A percentile compares a stretch with the other conserved stretches of the same genome.
These are phyloP conservation scores for Colletotrichum karsti DNA, from an alignment of 2,329 filamentous ascomycete species.

Conservation along the genomic window DNA sequence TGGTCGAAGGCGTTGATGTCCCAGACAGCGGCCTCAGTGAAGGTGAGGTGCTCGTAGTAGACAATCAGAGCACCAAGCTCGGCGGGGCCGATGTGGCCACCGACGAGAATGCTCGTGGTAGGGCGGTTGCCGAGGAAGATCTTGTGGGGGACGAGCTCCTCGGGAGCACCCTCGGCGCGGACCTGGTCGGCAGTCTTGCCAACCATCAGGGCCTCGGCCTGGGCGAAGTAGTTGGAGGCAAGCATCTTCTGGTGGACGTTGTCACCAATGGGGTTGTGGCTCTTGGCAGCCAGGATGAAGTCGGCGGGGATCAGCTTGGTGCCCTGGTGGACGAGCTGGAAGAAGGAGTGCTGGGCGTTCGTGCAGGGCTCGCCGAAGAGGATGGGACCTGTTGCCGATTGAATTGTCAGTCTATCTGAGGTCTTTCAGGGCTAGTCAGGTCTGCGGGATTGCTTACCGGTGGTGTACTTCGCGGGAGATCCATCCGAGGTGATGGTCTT, in stretches of 20 bases:
- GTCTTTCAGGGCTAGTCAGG: background rate
- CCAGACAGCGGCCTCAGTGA: slow-evolving; percentile 97
- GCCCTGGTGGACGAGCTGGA: slow-evolving; percentile 98
- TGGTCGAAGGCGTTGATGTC: slow-evolving; percentile 99
- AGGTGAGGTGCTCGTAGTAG: slow-evolving; percentile 99
- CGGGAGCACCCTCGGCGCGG: slow-evolving; percentile 76
- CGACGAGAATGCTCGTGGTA: slow-evolving; percentile 90
- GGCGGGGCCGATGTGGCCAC: slow-evolving; percentile 91
- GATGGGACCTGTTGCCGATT: slow-evolving; percentile 68
- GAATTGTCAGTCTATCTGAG: slow-evolving; percentile 1
- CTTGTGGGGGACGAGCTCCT: slow-evolving; percentile 93
- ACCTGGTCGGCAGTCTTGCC: slow-evolving; percentile 86
- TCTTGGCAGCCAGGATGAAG: slow-evolving; percentile 96
- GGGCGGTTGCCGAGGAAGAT: slow-evolving; percentile 98
- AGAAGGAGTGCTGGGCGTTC: slow-evolving; percentile 99
- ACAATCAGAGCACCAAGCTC: slow-evolving; percentile 95
- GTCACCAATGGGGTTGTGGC: slow-evolving; percentile 92
- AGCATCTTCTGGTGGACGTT: slow-evolving; percentile 98
- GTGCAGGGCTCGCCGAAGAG: slow-evolving; percentile 98
- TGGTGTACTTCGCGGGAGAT: slow-evolving; percentile 95
- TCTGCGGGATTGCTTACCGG: slow-evolving; percentile 55
- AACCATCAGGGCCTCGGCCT: slow-evolving; percentile 90
- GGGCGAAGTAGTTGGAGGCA: slow-evolving; percentile 90
- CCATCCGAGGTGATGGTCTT: slow-evolving; percentile 94
- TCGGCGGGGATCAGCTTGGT: slow-evolving; percentile 98